Percentiles rank a stretch among this genome's conserved stretches.
Evolutionary conservation across 495 filamentous ascomycete species (phyloP).

Genomic region (Aspergillus avenaceus): DNA sequence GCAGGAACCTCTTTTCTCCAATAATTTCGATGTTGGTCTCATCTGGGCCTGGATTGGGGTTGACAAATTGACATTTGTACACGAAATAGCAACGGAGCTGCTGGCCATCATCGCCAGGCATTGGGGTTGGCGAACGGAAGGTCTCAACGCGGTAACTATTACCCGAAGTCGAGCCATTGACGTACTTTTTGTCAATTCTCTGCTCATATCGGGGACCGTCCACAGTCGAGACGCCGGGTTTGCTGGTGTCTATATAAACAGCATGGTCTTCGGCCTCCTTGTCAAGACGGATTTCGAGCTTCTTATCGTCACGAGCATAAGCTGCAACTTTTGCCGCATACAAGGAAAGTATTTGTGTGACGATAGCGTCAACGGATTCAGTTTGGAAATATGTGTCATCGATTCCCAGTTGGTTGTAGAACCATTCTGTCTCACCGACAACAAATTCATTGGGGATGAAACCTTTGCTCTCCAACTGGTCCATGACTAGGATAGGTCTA

Average conservation of each 20-base stretch:
- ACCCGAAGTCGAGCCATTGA: slow-evolving; percentile 62
- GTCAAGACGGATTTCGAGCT: slow-evolving; percentile 87
- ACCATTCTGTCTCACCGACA: slow-evolving; percentile 84
- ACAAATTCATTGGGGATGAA: slow-evolving; percentile 86
- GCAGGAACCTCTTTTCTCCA: slow-evolving; percentile 88
- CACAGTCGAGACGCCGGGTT: slow-evolving; percentile 70
- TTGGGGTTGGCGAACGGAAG: slow-evolving; percentile 73
- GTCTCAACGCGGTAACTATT: slow-evolving; percentile 90
- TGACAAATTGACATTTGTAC: slow-evolving; percentile 88
- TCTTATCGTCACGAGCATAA: slow-evolving; percentile 88
- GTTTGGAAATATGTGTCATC: slow-evolving; percentile 99
- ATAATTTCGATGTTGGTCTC: slow-evolving; percentile 91
- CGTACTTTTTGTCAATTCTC: slow-evolving; percentile 90
- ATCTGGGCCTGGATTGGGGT: slow-evolving; percentile 60
- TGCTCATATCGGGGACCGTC: slow-evolving; percentile 87
- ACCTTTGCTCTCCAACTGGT: slow-evolving; percentile 66
- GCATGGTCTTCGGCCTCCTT: slow-evolving; percentile 94
- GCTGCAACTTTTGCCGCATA: slow-evolving; percentile 98
- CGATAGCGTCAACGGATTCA: slow-evolving; percentile 80
- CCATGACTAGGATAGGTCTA: slow-evolving; percentile 52
- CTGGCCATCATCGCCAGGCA: slow-evolving; percentile 71
- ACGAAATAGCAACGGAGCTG: slow-evolving; percentile 97
- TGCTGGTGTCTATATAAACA: slow-evolving; percentile 97
- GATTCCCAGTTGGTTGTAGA: slow-evolving; percentile 95
- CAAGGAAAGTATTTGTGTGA: slow-evolving; percentile 89